These are phyloP conservation scores for Tricholoma furcatifolium DNA, from an alignment of 768 basidiomycete species.

Conservation along the genomic window DNA sequence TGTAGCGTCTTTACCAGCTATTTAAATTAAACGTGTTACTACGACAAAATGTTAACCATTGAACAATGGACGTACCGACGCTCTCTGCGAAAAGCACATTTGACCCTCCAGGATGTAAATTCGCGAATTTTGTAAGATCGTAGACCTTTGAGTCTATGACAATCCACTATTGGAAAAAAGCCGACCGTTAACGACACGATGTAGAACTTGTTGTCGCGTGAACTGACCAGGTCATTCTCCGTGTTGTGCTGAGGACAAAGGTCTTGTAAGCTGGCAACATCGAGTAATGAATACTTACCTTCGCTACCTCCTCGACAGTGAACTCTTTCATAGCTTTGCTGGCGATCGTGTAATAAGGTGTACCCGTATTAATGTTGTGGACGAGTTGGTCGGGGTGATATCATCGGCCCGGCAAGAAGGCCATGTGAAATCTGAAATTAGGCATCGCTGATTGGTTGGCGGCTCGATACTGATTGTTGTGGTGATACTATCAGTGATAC, in stretches of 20 bases:
- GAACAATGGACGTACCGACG: slow-evolving; percentile 50
- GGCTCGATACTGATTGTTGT: too few species aligned
- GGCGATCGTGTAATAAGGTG: too few species aligned
- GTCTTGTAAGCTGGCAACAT: not conserved
- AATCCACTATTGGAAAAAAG: slow-evolving; percentile 61
- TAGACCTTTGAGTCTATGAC: slow-evolving; percentile 81
- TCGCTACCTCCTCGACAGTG: slow-evolving; percentile 60
- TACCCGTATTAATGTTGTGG: too few species aligned
- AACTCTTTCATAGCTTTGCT: slow-evolving; percentile 33
- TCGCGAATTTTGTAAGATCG: slow-evolving; percentile 76
- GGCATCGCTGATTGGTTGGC: not conserved
- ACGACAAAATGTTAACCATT: not conserved
- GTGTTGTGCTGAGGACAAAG: slow-evolving; percentile 69
- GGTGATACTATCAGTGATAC: too few species aligned
- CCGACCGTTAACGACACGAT: not conserved
- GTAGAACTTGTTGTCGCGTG: not conserved
- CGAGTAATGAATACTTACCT: slow-evolving; percentile 40
- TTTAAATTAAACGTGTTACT: not conserved
- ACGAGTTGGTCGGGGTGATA: not conserved
- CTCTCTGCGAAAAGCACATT: slow-evolving; percentile 66
- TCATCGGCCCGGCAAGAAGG: not conserved
- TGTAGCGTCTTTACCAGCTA: slow-evolving; percentile 78
- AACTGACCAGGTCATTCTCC: slow-evolving; percentile 73
- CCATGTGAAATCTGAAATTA: not conserved
- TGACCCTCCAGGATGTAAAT: slow-evolving; percentile 82